Conservation (phyloP, 495 filamentous ascomycete species). For the Usnea hakonensis region DNA sequence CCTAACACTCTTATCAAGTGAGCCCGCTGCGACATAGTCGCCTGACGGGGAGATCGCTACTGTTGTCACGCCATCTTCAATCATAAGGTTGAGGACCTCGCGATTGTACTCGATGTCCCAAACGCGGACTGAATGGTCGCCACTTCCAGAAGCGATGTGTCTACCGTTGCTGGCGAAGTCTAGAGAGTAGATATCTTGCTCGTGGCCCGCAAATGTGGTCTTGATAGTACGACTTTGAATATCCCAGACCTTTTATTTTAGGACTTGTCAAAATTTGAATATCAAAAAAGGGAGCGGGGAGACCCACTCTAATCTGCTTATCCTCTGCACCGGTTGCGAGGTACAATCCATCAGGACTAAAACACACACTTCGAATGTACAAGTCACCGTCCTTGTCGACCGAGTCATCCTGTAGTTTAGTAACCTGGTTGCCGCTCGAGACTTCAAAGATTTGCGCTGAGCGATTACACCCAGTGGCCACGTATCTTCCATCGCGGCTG, state of each 20-base stretch:
- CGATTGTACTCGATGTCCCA: slow-evolving; percentile 77
- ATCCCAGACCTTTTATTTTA: slow-evolving; percentile 69
- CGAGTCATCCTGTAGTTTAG: slow-evolving; percentile 71
- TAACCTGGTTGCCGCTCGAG: slow-evolving; percentile 65
- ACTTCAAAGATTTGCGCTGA: slow-evolving; percentile 91
- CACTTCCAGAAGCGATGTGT: slow-evolving; percentile 81
- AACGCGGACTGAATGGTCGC: slow-evolving; percentile 78
- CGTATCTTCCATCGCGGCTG: slow-evolving; percentile 79
- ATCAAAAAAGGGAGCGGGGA: background rate
- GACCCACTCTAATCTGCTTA: slow-evolving; percentile 77
- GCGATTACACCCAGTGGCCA: slow-evolving; percentile 83
- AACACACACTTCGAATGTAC: slow-evolving; percentile 87
- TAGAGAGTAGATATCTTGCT: slow-evolving; percentile 91
- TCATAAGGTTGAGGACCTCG: slow-evolving; percentile 67
- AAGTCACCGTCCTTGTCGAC: slow-evolving; percentile 79
- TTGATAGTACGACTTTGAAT: slow-evolving; percentile 67
- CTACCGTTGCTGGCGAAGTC: slow-evolving; percentile 83
- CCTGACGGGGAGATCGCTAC: slow-evolving; percentile 87
- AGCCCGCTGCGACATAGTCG: slow-evolving; percentile 79
- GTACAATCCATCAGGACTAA: slow-evolving; percentile 84
- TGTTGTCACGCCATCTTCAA: slow-evolving; percentile 86
- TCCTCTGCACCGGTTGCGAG: slow-evolving; percentile 86
- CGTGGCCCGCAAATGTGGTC: slow-evolving; percentile 75
- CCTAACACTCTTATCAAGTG: slow-evolving; percentile 81
- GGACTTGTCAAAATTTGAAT: slow-evolving; percentile 13